Percentiles rank a stretch among this genome's conserved stretches.
Conservation (phyloP, 164 flowering plant species). For the Annona squamosa region DNA sequence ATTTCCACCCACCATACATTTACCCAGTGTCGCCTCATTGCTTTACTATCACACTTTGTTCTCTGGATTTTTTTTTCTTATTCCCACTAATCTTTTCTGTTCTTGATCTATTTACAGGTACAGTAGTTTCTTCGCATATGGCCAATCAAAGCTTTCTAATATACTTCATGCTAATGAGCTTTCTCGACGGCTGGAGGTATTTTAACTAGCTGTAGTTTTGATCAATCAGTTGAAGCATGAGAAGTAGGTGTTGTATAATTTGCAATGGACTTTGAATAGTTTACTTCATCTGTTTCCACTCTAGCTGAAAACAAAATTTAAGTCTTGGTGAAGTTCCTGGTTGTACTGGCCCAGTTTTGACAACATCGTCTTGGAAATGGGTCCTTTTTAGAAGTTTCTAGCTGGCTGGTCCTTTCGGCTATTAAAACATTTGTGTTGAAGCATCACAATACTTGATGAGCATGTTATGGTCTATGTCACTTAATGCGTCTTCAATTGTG, state of each 20-base stretch:
- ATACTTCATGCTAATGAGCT: constrained; percentile 78
- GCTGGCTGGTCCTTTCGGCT: no score
- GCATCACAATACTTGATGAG: no score
- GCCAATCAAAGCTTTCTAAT: constrained; percentile 78
- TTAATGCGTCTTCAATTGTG: no score
- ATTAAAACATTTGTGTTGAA: no score
- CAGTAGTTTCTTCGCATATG: constrained; percentile 37
- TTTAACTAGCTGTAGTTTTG: neutral
- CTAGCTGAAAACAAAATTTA: neutral
- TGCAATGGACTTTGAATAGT: neutral
- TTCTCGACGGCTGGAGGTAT: constrained; percentile 52
- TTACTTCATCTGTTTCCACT: neutral
- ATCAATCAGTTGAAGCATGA: neutral
- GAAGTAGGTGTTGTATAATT: neutral
- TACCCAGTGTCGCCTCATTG: neutral
- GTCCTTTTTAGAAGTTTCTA: no score
- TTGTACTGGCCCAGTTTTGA: neutral
- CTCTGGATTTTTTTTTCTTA: neutral
- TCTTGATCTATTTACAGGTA: constrained; percentile 34
- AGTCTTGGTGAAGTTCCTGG: neutral
- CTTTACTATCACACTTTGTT: neutral
- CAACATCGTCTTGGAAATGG: neutral
- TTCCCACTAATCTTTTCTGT: neutral
- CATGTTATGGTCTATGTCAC: no score
- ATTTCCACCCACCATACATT: neutral